Percentiles rank a stretch among this genome's conserved stretches.
Evolutionary conservation across 1,284 basidiomycete species (phyloP).

Genomic region (Exobasidium rhododendri): DNA sequence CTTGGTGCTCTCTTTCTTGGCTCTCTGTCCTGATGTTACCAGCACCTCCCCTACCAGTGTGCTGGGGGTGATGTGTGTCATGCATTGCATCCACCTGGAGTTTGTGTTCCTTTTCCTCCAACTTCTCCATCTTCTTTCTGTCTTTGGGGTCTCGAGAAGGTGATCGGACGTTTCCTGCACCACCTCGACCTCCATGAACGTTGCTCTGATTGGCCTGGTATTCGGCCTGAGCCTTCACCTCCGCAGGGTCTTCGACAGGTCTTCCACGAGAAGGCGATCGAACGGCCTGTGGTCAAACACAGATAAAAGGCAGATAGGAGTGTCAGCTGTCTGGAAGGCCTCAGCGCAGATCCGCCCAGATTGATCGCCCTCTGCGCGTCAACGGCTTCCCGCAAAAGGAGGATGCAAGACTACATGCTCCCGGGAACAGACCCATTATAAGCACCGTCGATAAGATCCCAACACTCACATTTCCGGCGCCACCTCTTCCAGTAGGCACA

Average conservation of each 20-base stretch:
- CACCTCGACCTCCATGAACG: conserved; percentile 70
- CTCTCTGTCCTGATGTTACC: conserved; percentile 61
- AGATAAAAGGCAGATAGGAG: conserved; percentile 14
- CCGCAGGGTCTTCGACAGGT: conserved; percentile 5
- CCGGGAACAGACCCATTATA: no score
- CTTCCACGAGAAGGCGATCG: conserved; percentile 19
- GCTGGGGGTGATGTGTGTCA: conserved; percentile 59
- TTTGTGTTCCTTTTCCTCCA: conserved; percentile 27
- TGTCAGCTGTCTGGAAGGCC: not conserved
- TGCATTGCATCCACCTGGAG: conserved; percentile 44
- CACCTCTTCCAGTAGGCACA: conserved; percentile 15
- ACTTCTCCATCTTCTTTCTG: conserved; percentile 35
- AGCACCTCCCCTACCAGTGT: conserved; percentile 67
- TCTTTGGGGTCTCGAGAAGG: conserved; percentile 63
- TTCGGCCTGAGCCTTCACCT: conserved; percentile 10
- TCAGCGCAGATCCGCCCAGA: not conserved
- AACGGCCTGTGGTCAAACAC: conserved; percentile 11
- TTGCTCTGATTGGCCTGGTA: conserved; percentile 9
- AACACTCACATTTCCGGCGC: conserved; percentile 22
- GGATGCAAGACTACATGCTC: no score
- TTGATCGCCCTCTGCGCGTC: no score
- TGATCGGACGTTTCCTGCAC: conserved; percentile 72
- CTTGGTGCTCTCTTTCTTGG: conserved; percentile 11
- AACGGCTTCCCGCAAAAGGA: not conserved
- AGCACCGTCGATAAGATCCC: no score